Evolutionary conservation across 1,284 basidiomycete genomes (phyloP).

Genomic region (Moniliophthora roreri): DNA sequence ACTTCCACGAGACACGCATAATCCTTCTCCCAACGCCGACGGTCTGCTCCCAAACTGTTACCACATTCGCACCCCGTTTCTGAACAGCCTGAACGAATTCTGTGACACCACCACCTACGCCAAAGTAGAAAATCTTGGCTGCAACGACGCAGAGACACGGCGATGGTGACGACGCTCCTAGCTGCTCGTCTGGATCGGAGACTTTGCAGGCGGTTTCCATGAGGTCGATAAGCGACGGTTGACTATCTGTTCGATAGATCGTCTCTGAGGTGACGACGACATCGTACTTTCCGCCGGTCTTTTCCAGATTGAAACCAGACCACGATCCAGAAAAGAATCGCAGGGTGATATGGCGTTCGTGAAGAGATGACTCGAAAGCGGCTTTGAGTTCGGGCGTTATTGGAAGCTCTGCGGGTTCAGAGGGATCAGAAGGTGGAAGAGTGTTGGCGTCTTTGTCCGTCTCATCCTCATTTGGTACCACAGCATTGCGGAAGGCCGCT

Average conservation of each 20-base stretch:
- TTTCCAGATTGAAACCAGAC: slow-evolving; percentile 48
- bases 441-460: slow-evolving; percentile 21
- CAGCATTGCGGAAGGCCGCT: slow-evolving; percentile 31
- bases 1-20: slow-evolving; percentile 57
- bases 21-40: slow-evolving; percentile 68
- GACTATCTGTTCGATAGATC: slow-evolving; percentile 77
- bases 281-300: slow-evolving; percentile 48
- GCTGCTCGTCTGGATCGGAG: not conserved
- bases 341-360: slow-evolving; percentile 54
- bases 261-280: slow-evolving; percentile 90
- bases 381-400: slow-evolving; percentile 62
- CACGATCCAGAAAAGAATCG: slow-evolving; percentile 86
- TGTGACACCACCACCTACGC: slow-evolving; percentile 87
- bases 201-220: slow-evolving; percentile 36
- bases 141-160: slow-evolving; percentile 67
- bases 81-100: slow-evolving; percentile 69
- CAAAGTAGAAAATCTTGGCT: slow-evolving; percentile 94
- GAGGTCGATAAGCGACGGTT: slow-evolving; percentile 66
- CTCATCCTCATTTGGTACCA: slow-evolving; percentile 16
- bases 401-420: slow-evolving; percentile 50
- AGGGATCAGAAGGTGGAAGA: slow-evolving; percentile 22
- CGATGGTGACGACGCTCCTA: not conserved
- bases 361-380: slow-evolving; percentile 65
- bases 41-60: slow-evolving; percentile 55
- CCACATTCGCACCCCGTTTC: slow-evolving; percentile 28